Conservation (phyloP, 1,139 yeast genomes). For the Kluyveromyces sp. region DNA sequence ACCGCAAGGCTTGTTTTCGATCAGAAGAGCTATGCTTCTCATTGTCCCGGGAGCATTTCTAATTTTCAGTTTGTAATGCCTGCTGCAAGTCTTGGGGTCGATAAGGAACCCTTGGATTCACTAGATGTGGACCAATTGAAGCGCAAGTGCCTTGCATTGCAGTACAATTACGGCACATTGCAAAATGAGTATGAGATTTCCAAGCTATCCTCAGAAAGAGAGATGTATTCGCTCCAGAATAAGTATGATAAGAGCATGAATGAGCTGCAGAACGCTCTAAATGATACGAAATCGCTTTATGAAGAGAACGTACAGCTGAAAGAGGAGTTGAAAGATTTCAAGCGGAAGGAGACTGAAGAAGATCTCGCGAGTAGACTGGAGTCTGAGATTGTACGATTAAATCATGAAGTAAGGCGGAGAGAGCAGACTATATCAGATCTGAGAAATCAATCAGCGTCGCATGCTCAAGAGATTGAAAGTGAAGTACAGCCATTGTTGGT, state of each 20-base stretch:
- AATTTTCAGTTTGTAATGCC: neutral
- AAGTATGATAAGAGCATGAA: slow-evolving; percentile 25
- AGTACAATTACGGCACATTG: slow-evolving; percentile 22
- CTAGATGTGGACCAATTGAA: slow-evolving; percentile 13
- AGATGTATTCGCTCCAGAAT: slow-evolving; percentile 19
- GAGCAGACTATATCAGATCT: slow-evolving; percentile 21
- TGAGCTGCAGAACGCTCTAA: slow-evolving; percentile 23
- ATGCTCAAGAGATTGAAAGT: slow-evolving; percentile 19
- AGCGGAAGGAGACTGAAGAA: neutral
- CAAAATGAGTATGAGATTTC: slow-evolving; percentile 28
- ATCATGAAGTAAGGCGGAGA: slow-evolving; percentile 17
- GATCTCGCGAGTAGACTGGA: neutral
- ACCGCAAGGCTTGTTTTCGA: too few relatives aligned
- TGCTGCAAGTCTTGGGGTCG: slow-evolving; percentile 13
- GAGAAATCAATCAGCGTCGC: slow-evolving; percentile 14
- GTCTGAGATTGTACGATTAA: neutral
- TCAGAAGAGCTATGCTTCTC: too few relatives aligned
- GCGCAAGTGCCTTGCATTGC: slow-evolving; percentile 19
- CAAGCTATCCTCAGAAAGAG: slow-evolving; percentile 21
- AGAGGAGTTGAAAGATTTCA: slow-evolving; percentile 23
- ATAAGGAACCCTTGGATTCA: slow-evolving; percentile 32
- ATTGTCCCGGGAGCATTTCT: neutral
- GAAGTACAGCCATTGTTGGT: slow-evolving; percentile 16
- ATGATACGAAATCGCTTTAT: slow-evolving; percentile 30
- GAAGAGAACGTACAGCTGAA: slow-evolving; percentile 35